Evolutionary conservation across 2,329 filamentous ascomycete species (phyloP).

Genomic region (Fusarium sp.): DNA sequence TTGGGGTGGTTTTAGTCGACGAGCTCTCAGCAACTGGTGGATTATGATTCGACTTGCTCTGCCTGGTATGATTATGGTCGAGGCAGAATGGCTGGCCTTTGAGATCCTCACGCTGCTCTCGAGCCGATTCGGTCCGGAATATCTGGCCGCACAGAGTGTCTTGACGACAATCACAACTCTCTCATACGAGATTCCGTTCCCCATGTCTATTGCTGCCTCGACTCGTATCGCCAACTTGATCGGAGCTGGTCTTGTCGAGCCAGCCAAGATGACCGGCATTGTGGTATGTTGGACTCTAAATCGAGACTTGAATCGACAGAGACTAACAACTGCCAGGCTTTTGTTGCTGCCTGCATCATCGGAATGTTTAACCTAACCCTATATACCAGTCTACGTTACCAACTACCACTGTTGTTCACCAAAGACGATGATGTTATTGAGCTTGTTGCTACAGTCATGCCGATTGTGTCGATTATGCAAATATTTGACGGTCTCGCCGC

Average conservation of each 20-base stretch:
- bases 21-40: constrained; percentile 82
- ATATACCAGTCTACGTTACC: constrained; percentile 76
- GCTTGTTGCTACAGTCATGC: constrained; percentile 79
- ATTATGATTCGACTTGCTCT: constrained; percentile 88
- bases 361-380: constrained; percentile 84
- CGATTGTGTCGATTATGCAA: constrained; percentile 89
- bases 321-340: constrained; percentile 58
- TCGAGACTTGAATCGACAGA: neutral
- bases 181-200: constrained; percentile 93
- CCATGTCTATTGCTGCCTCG: constrained; percentile 87
- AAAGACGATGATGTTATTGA: constrained; percentile 77
- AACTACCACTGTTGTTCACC: constrained; percentile 86
- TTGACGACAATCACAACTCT: constrained; percentile 83
- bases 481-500: constrained; percentile 87
- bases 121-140: constrained; percentile 82
- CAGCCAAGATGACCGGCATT: constrained; percentile 84
- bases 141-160: constrained; percentile 90
- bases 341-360: constrained; percentile 77
- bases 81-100: constrained; percentile 94
- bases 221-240: constrained; percentile 94
- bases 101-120: constrained; percentile 90
- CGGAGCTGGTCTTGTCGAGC: constrained; percentile 84
- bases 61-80: constrained; percentile 92
- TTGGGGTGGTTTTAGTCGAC: constrained; percentile 84
- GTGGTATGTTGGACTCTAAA: constrained; percentile 67